Evolutionary conservation across 192 early-diverging fungal species (phyloP), one percentile per base, ranked within the genome.

Genomic region (Rhizophagus sp.): DNA sequence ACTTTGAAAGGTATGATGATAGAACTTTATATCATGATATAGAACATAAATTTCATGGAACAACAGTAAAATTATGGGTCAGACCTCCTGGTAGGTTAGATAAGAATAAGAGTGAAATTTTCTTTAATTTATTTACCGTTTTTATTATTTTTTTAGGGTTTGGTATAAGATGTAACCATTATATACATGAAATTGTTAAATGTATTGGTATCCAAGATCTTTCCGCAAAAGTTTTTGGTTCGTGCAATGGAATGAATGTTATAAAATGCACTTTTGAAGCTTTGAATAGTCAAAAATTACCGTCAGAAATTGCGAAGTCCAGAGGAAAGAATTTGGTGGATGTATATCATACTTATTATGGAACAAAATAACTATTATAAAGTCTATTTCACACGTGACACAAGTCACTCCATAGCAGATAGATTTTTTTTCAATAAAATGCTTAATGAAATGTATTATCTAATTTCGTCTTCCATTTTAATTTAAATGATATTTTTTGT

Each of bases 211-310:
- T 98, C 82, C 91, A 93, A 73, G 98, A 99, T 87, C 76, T 98
- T 79, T 88, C 93, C 47, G 94, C 91, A 67, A 98, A 98, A 84
- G 92, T 98, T 41, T 84, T 88, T 78, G 97, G 97, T 5, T 97
- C 96, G n/a, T 88, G 90, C 57, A 98, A 96, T 84, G 96, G 96
- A 4, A 95, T 99, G 95, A 99, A 99, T 84, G 97, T 99, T 41
- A 92, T 99, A 88, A 98, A 99, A 89, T 93, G 91, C 10, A 94
- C 94, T 15, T 98, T 98, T 85, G 95, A 93, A 84, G 98, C 98
- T 15, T 84, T 99, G 12, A 69, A 79, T 22, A 79, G 84, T 19
- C 98, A 99, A 87, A 91, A 89, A 81, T 84, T 90, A 8, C 95
- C 97, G 13, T 87, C 90, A 62, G 94, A 98, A 44, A 91, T 99